Evolutionary conservation across 176 grass and related monocot species (phyloP).

Genomic region (Eleusine coracana): DNA sequence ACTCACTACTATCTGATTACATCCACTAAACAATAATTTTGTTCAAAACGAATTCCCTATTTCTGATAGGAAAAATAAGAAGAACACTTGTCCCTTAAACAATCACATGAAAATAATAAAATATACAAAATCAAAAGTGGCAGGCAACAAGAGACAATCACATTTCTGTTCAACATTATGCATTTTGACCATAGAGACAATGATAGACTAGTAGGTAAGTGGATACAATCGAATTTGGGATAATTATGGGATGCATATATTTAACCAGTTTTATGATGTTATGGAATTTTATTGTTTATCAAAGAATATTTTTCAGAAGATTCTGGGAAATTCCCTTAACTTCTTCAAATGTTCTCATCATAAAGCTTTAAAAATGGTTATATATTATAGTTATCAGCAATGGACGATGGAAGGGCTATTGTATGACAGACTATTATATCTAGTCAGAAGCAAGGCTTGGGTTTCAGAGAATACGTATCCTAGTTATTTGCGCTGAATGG

Average conservation of each 20-base stretch:
- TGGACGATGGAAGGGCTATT: not conserved
- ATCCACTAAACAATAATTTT: not conserved
- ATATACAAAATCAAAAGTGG: not conserved
- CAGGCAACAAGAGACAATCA: not conserved
- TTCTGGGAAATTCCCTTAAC: not conserved
- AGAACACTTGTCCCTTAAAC: not conserved
- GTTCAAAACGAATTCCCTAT: not conserved
- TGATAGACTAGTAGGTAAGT: not conserved
- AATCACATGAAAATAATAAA: not conserved
- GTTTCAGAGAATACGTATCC: not conserved
- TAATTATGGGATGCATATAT: not conserved
- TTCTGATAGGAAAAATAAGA: not conserved
- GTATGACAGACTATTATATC: not conserved
- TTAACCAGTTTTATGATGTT: not conserved
- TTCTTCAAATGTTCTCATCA: not conserved
- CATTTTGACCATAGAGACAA: not conserved
- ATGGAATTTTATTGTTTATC: not conserved
- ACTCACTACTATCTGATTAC: too few relatives aligned
- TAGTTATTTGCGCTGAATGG: slow-evolving; percentile 1
- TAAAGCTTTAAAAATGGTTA: not conserved
- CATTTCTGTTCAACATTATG: not conserved
- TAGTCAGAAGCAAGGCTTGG: not conserved
- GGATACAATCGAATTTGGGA: not conserved
- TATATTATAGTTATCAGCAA: not conserved
- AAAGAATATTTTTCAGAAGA: not conserved